These are phyloP conservation scores for Gymnopus androsaceus DNA, from an alignment of 1,284 basidiomycete species.

Conservation along the genomic window DNA sequence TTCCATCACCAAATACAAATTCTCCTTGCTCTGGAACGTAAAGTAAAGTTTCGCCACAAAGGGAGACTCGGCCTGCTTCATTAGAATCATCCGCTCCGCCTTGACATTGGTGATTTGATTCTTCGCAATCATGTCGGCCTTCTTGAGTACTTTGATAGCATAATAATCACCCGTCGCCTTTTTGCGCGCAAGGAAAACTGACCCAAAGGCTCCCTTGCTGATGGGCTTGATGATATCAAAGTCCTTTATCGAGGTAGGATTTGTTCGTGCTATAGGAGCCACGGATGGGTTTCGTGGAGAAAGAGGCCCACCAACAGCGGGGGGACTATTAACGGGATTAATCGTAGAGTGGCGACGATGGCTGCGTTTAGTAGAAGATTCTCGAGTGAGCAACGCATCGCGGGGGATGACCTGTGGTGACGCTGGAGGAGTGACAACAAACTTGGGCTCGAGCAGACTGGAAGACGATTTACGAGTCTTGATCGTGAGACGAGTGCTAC, in stretches of 20 bases:
- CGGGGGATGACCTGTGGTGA: conserved; percentile 69
- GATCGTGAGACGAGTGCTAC: conserved; percentile 35
- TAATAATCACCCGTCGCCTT: conserved; percentile 98
- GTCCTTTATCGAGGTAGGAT: conserved; percentile 94
- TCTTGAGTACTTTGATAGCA: conserved; percentile 99
- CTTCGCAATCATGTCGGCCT: conserved; percentile 99
- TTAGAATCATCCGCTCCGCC: conserved; percentile 98
- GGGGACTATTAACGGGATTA: conserved; percentile 61
- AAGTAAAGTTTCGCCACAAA: conserved; percentile 99
- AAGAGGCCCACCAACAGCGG: conserved; percentile 56
- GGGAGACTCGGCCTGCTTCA: conserved; percentile 99
- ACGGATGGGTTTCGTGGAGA: conserved; percentile 88
- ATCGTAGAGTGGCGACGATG: conserved; percentile 75
- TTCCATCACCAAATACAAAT: conserved; percentile 98
- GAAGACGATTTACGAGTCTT: conserved; percentile 63
- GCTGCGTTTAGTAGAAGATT: conserved; percentile 49
- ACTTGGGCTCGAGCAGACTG: conserved; percentile 67
- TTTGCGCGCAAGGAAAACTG: conserved; percentile 98
- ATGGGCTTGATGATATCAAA: conserved; percentile 99
- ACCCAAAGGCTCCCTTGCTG: conserved; percentile 98
- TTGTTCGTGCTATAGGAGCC: conserved; percentile 76
- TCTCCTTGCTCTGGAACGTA: conserved; percentile 99
- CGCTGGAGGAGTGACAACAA: conserved; percentile 70
- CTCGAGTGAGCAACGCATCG: conserved; percentile 51
- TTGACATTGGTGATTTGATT: conserved; percentile 99